phyloP scores from a whole-genome alignment of 805 yeast genomes.

The Pichia thaimueangensis region DNA sequence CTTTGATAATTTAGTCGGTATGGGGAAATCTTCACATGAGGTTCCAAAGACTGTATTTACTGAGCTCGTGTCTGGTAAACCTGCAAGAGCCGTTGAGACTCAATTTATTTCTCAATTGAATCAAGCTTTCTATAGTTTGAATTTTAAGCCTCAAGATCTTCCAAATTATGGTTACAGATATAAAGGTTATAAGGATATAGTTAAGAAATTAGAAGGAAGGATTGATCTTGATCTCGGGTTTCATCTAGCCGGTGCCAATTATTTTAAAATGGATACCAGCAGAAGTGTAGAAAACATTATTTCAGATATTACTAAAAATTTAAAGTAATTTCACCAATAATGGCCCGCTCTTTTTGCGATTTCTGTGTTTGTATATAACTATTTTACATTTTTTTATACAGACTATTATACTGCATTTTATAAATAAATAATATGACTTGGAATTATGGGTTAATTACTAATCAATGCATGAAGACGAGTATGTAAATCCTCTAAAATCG shows the following conservation, averaged over 20 bases:
- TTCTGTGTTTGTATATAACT: no score
- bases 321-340: no score
- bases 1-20: not conserved
- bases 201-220: no score
- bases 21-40: not conserved
- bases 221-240: not conserved
- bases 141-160: not conserved
- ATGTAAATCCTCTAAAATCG: conserved; percentile 13
- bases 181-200: not conserved
- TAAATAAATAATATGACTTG: no score
- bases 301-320: not conserved
- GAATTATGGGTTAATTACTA: not conserved
- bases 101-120: not conserved
- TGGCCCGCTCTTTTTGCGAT: no score
- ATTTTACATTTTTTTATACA: no score
- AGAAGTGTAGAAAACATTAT: not conserved
- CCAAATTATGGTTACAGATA: not conserved
- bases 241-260: not conserved
- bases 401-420: no score
- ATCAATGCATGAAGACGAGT: not conserved
- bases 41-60: not conserved
- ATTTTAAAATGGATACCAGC: not conserved
- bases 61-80: not conserved
- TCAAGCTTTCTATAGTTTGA: not conserved
- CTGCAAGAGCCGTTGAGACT: not conserved